phyloP scores from a whole-genome alignment of 768 basidiomycete species.

The Macrolepiota dolichaula region DNA sequence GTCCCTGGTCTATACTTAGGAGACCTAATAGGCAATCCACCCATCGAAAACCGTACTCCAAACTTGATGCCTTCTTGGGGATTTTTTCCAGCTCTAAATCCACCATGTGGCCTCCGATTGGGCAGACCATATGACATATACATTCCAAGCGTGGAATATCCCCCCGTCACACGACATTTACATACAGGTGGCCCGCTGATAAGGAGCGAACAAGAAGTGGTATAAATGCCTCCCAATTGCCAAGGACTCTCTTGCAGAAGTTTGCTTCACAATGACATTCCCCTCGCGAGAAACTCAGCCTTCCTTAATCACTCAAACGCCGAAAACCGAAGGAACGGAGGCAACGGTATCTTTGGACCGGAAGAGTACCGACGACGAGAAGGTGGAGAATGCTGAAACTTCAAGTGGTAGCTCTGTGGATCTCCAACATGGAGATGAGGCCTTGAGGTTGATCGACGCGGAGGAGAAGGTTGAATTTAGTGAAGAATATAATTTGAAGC shows the following conservation, averaged over 20 bases:
- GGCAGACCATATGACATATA: not conserved
- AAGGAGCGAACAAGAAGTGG: not conserved
- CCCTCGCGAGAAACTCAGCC: not conserved
- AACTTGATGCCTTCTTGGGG: conserved; percentile 1
- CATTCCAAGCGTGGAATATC: not conserved
- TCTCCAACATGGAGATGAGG: conserved; percentile 51
- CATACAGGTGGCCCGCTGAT: not conserved
- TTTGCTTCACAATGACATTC: not conserved
- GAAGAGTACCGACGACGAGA: conserved; percentile 26
- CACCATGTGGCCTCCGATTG: not conserved
- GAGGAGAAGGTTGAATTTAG: conserved; percentile 49
- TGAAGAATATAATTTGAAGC: conserved; percentile 55
- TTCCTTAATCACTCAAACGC: not conserved
- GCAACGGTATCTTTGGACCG: not conserved
- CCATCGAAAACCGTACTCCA: not conserved
- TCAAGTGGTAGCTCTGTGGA: conserved; percentile 24
- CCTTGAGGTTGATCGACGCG: conserved; percentile 54
- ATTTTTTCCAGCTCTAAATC: conserved; percentile 2
- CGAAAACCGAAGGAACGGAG: not conserved
- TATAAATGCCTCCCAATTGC: not conserved
- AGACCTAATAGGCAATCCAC: conserved; percentile 10
- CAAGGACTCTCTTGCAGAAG: not conserved
- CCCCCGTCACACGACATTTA: not conserved
- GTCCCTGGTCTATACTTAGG: not conserved
- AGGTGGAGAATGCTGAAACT: conserved; percentile 21